Base-by-base conservation (phyloP, 192 early-diverging fungal species). In the Lobulomyces angularis region DNA sequence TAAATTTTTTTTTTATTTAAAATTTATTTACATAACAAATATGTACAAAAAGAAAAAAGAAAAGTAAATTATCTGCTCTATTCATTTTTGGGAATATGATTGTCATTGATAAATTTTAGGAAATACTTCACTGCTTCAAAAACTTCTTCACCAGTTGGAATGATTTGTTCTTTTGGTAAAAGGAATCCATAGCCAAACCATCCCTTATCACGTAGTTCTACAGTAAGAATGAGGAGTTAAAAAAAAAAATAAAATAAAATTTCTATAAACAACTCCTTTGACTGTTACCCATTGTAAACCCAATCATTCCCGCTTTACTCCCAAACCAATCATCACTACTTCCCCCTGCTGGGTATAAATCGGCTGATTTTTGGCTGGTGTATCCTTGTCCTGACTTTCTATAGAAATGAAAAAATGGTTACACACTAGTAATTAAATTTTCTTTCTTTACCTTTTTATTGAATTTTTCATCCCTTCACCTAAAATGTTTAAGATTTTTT, bases 111-210 rank as follows among this genome's bases (percentile, higher is more conserved):
- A n/a, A n/a, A n/a, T n/a, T n/a, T n/a, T n/a, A n/a, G n/a, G n/a
- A n/a, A n/a, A n/a, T n/a, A n/a, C n/a, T n/a, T n/a, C n/a, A n/a
- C n/a, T n/a, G n/a, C n/a, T n/a, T n/a, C n/a, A n/a, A n/a, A n/a
- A n/a, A n/a, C n/a, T n/a, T 59, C 58, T 28, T 58, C 28, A 28
- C 58, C 48, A 1, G 37, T 18, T 12, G 58, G 55, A n/a, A 52
- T 41, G 26, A 60, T 60, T 22, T 50, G 41, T 21, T 9, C 26
- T 0, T 37, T 26, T 0, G 57, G 53, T 1, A 59, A 27, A 9
- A 50, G 24, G 30, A 59, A 59, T 5, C 53, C 52, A 41, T 42
- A 27, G 8, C n/a, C n/a, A n/a, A n/a, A n/a, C n/a, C 18, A 42
- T 5, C 56, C 55, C 27, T 41, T 59, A 5, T 49, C 46, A 7